phyloP scores from a whole-genome alignment of 2,329 filamentous ascomycete genomes.

The Fonsecaea erecta region DNA sequence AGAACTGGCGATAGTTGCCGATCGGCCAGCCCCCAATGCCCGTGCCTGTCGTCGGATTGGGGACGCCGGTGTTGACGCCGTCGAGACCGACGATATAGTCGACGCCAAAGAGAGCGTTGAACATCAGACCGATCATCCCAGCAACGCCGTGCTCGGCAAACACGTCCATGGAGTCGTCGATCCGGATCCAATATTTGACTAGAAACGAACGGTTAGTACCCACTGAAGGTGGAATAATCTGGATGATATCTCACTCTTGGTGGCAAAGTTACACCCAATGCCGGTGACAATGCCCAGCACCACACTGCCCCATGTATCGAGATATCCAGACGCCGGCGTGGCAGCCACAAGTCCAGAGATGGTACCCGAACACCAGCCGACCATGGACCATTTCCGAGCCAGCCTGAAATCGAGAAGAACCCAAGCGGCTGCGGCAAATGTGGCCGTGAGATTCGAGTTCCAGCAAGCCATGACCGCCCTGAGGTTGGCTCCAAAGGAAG shows the following conservation, averaged over 20 bases:
- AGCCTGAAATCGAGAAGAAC: slow-evolving; percentile 94
- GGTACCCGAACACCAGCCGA: slow-evolving; percentile 88
- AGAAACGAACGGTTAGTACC: not conserved
- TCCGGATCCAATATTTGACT: slow-evolving; percentile 74
- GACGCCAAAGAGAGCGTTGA: slow-evolving; percentile 77
- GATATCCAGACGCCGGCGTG: slow-evolving; percentile 73
- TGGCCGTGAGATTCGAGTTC: slow-evolving; percentile 93
- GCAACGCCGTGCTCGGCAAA: slow-evolving; percentile 89
- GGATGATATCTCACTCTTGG: slow-evolving; percentile 68
- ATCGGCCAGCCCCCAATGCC: slow-evolving; percentile 70
- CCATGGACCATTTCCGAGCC: slow-evolving; percentile 91
- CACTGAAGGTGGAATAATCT: not conserved
- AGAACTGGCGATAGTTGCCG: slow-evolving; percentile 71
- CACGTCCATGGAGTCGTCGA: slow-evolving; percentile 88
- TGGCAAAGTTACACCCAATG: slow-evolving; percentile 79
- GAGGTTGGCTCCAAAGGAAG: slow-evolving; percentile 89
- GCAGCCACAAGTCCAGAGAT: slow-evolving; percentile 88
- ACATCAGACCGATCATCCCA: slow-evolving; percentile 77
- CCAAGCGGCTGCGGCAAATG: slow-evolving; percentile 92
- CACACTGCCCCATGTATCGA: slow-evolving; percentile 62
- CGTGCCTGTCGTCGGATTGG: slow-evolving; percentile 46
- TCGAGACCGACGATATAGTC: slow-evolving; percentile 76
- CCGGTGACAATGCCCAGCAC: slow-evolving; percentile 66
- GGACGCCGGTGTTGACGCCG: slow-evolving; percentile 60
- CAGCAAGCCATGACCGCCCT: slow-evolving; percentile 96